These are phyloP conservation scores for Amborella trichopoda DNA, from an alignment of 164 flowering plant genomes.

Conservation along the genomic window DNA sequence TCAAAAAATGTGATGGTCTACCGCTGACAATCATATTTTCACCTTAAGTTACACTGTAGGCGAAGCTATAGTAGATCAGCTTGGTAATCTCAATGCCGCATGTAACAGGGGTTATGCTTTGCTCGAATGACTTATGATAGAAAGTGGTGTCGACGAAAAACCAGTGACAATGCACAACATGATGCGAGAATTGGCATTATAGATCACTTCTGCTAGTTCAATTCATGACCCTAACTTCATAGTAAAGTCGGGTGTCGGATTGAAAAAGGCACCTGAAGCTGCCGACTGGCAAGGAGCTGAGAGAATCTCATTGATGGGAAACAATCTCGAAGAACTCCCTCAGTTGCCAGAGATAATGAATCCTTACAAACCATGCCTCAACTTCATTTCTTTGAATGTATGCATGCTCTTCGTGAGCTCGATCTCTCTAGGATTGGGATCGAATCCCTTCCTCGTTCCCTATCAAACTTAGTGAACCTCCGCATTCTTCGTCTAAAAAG, in stretches of 20 bases:
- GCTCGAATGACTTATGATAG: neutral
- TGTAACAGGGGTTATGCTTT: neutral
- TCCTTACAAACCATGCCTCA: neutral
- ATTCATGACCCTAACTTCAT: neutral
- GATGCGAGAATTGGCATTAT: slow-evolving; percentile 4
- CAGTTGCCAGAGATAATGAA: neutral
- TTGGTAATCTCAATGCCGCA: neutral
- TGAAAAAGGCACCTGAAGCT: neutral
- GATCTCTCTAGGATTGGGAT: neutral
- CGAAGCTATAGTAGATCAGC: neutral
- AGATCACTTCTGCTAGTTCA: slow-evolving; percentile 1
- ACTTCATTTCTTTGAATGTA: slow-evolving; percentile 2
- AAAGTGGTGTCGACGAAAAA: neutral
- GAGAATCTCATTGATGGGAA: slow-evolving; percentile 4
- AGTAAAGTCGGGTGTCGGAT: neutral
- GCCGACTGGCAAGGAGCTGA: neutral
- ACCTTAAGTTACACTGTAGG: neutral
- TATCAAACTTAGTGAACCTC: no score
- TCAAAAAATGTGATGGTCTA: neutral
- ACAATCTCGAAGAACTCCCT: neutral
- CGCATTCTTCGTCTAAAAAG: no score
- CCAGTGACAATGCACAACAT: slow-evolving; percentile 4
- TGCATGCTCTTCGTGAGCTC: slow-evolving; percentile 1
- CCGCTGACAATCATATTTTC: neutral
- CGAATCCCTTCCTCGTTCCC: slow-evolving; percentile 1